These are phyloP conservation scores for Zymoseptoria tritici DNA, from an alignment of 2,329 filamentous ascomycete genomes.

Conservation along the genomic window DNA sequence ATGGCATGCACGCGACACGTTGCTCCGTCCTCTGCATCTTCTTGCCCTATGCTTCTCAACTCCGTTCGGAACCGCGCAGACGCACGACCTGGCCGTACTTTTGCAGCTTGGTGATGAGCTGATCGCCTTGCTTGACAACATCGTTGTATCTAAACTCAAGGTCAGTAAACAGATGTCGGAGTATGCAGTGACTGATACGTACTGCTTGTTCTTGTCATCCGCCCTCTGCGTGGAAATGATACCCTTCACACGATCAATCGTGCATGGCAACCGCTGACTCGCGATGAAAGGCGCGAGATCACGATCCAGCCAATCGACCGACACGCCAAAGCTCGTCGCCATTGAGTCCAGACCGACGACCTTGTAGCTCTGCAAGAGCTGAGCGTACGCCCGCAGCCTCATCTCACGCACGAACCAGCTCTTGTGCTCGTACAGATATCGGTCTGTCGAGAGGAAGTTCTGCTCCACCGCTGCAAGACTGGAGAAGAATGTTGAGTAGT, in stretches of 20 bases:
- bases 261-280: slow-evolving; percentile 87
- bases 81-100: slow-evolving; percentile 97
- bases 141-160: slow-evolving; percentile 62
- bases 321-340: slow-evolving; percentile 94
- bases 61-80: slow-evolving; percentile 87
- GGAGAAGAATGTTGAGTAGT: slow-evolving; percentile 90
- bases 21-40: not conserved
- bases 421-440: slow-evolving; percentile 92
- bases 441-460: slow-evolving; percentile 86
- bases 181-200: slow-evolving; percentile 13
- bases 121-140: slow-evolving; percentile 93
- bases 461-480: slow-evolving; percentile 86
- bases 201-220: slow-evolving; percentile 98
- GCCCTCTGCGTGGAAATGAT: slow-evolving; percentile 97
- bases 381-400: slow-evolving; percentile 91
- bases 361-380: slow-evolving; percentile 93
- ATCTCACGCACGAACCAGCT: slow-evolving; percentile 98
- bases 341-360: slow-evolving; percentile 96
- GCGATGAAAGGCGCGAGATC: slow-evolving; percentile 97
- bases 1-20: not conserved
- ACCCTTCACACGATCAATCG: slow-evolving; percentile 92
- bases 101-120: slow-evolving; percentile 96
- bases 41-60: slow-evolving; percentile 38
- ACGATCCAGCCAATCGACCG: slow-evolving; percentile 89
- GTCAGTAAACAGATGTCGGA: not conserved